Conservation (phyloP, 2,329 filamentous ascomycete species). For the Cladosporium sp. region DNA sequence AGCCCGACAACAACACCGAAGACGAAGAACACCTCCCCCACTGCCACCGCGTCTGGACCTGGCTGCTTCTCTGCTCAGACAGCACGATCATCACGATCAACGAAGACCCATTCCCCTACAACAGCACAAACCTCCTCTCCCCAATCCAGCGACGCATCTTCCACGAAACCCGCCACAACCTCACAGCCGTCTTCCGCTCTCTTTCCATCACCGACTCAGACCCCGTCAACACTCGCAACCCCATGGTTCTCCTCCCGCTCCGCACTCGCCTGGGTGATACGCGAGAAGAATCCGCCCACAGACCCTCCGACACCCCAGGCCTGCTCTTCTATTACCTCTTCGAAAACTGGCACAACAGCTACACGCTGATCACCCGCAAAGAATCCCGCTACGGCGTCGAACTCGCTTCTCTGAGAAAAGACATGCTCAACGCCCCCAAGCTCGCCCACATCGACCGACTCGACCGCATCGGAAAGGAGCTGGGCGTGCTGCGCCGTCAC, state of each 20-base stretch:
- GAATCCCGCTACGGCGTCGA: slow-evolving; percentile 44
- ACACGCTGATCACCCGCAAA: slow-evolving; percentile 49
- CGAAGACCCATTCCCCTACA: slow-evolving; percentile 48
- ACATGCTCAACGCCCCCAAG: slow-evolving; percentile 51
- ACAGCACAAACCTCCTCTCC: slow-evolving; percentile 31
- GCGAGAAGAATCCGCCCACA: slow-evolving; percentile 43
- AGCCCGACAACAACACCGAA: slow-evolving; percentile 17
- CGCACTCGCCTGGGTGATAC: slow-evolving; percentile 41
- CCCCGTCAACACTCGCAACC: slow-evolving; percentile 31
- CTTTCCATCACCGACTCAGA: slow-evolving; percentile 51
- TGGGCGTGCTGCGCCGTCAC: slow-evolving; percentile 56
- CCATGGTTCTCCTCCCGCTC: slow-evolving; percentile 41
- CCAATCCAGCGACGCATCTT: slow-evolving; percentile 43
- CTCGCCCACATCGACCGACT: slow-evolving; percentile 47
- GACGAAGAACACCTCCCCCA: slow-evolving; percentile 20
- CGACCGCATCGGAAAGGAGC: slow-evolving; percentile 56
- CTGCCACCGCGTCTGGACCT: slow-evolving; percentile 57
- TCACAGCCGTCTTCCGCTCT: slow-evolving; percentile 57
- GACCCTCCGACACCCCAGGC: slow-evolving; percentile 52
- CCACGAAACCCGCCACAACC: slow-evolving; percentile 52
- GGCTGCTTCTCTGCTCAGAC: slow-evolving; percentile 65
- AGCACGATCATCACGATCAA: slow-evolving; percentile 67
- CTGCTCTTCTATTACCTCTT: slow-evolving; percentile 63
- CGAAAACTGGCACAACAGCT: slow-evolving; percentile 60
- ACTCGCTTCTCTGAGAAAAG: slow-evolving; percentile 41